Percentiles rank a stretch among this genome's conserved stretches.
phyloP scores from a whole-genome alignment of 768 basidiomycete genomes.

The Agaricus sinodeliciosus region DNA sequence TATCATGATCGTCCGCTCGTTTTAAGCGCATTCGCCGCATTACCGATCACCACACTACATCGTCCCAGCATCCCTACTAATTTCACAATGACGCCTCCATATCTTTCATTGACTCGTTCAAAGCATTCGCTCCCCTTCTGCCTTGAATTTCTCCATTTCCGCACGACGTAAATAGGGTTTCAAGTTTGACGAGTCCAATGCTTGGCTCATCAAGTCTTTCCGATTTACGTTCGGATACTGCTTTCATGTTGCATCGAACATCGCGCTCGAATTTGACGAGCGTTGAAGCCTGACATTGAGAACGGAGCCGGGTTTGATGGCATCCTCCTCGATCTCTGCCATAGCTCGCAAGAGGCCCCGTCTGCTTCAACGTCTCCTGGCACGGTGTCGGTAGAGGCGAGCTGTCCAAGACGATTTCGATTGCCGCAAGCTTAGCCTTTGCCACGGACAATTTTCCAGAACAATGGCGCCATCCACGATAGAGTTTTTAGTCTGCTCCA shows the following conservation, averaged over 20 bases:
- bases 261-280: conserved; percentile 66
- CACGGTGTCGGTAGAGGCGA: conserved; percentile 33
- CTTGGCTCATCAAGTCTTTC: conserved; percentile 71
- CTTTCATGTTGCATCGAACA: conserved; percentile 86
- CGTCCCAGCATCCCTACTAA: conserved; percentile 79
- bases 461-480: conserved; percentile 76
- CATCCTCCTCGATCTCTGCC: conserved; percentile 65
- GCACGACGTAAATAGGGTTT: conserved; percentile 58
- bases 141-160: conserved; percentile 64
- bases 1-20: conserved; percentile 26
- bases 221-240: conserved; percentile 71
- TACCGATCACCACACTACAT: conserved; percentile 66
- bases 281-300: conserved; percentile 55
- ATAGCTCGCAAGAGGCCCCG: conserved; percentile 60
- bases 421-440: conserved; percentile 57
- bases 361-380: conserved; percentile 53
- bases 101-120: conserved; percentile 52
- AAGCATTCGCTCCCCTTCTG: conserved; percentile 57
- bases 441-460: conserved; percentile 67
- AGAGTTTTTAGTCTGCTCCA: conserved; percentile 62
- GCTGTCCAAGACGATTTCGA: conserved; percentile 56
- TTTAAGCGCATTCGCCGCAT: conserved; percentile 37
- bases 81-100: conserved; percentile 62
- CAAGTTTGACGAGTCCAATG: conserved; percentile 64
- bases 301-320: conserved; percentile 49